A percentile compares a stretch with the other conserved stretches of the same genome.
These are phyloP conservation scores for Piper longum DNA, from an alignment of 164 flowering plant species.

Conservation along the genomic window DNA sequence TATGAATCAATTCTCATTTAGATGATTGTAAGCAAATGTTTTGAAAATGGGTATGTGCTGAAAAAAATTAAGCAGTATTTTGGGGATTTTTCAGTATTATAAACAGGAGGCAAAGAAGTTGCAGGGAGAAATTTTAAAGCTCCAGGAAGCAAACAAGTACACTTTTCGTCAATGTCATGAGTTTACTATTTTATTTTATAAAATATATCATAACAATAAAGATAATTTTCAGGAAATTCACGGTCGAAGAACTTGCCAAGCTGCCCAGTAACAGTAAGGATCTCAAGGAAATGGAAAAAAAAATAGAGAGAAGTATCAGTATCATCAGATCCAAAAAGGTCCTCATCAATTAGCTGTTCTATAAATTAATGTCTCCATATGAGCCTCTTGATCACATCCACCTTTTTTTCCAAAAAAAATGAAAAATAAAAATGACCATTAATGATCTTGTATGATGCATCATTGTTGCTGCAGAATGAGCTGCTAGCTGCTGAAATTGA, in stretches of 20 bases:
- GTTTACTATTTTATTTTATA: not conserved
- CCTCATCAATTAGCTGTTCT: not conserved
- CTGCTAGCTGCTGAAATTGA: conserved; percentile 69
- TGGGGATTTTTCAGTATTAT: conserved; percentile 31
- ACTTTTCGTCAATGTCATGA: not conserved
- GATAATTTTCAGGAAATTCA: conserved; percentile 39
- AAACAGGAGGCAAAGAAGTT: conserved; percentile 72
- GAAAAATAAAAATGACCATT: too few species aligned
- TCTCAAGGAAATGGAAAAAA: conserved; percentile 45
- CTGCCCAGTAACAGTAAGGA: conserved; percentile 39
- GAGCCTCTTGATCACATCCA: too few species aligned
- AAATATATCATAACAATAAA: too few species aligned
- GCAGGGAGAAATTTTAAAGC: conserved; percentile 61
- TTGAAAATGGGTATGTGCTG: not conserved
- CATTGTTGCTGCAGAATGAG: conserved; percentile 53
- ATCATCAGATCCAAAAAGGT: conserved; percentile 80
- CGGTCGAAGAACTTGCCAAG: conserved; percentile 50
- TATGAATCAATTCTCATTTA: too few species aligned
- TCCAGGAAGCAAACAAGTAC: conserved; percentile 66
- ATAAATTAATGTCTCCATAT: too few species aligned
- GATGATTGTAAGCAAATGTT: too few species aligned
- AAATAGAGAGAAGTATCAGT: conserved; percentile 54
- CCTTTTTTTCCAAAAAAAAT: not conserved
- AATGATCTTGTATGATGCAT: too few species aligned
- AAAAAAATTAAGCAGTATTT: too few species aligned